Percentiles rank a stretch among this genome's conserved stretches.
These are phyloP conservation scores for Elymus sibiricus DNA, from an alignment of 176 grass and related monocot genomes.

Conservation along the genomic window DNA sequence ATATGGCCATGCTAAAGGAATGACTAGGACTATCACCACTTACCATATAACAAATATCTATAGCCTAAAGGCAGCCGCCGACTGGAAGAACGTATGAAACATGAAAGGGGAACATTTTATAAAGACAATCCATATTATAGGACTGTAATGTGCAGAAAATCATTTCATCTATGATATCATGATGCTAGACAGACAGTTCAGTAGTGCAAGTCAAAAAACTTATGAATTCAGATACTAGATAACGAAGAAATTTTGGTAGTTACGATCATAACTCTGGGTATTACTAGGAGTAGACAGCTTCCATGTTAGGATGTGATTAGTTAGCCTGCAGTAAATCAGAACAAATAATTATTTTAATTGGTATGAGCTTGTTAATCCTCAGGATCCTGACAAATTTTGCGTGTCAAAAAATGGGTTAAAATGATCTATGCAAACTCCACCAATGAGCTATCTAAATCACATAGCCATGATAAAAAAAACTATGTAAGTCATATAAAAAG, in stretches of 20 bases:
- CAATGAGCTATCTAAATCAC: background rate
- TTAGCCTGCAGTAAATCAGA: background rate
- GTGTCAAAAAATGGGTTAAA: background rate
- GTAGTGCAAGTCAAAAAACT: background rate
- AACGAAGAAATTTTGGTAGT: background rate
- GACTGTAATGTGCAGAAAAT: background rate
- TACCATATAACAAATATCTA: background rate
- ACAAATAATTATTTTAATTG: background rate
- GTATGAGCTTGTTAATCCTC: background rate
- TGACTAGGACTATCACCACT: background rate
- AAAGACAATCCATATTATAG: background rate
- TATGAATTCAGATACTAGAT: background rate
- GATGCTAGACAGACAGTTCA: background rate
- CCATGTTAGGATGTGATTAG: constrained; percentile 12
- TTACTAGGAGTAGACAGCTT: background rate
- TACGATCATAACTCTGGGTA: background rate
- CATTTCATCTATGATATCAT: background rate
- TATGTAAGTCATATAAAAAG: constrained; percentile 7
- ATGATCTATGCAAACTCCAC: background rate
- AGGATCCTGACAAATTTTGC: background rate
- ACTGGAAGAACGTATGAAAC: background rate
- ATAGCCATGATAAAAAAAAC: background rate
- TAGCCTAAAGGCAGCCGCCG: background rate
- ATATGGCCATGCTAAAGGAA: background rate
- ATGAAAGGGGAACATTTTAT: background rate